Base-by-base conservation (phyloP, 1,284 basidiomycete genomes). In the Macrocystidia cucumis region DNA sequence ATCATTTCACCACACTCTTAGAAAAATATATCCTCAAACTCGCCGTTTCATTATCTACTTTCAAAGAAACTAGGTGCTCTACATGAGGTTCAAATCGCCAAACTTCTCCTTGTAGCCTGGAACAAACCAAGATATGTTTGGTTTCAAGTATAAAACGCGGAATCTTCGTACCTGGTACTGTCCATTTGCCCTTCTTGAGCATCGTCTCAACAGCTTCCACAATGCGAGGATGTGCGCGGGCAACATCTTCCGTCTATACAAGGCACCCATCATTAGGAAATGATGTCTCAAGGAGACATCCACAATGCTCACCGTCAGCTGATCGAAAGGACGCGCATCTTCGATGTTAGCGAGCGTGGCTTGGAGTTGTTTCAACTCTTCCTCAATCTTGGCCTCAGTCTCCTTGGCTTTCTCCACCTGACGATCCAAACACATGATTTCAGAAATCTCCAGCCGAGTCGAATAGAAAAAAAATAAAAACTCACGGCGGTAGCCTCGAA, bases 141-240 rank as follows among this genome's bases (percentile, higher is more conserved):
- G 27, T 6, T 35, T 41, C 32, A 16, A n/a, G 22, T 32, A 31
- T 9, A 26, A 17, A 12, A 21, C 7, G 9, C 12, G 17, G 12
- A n/a, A n/a, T 5, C 1, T 7, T 60, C 74, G 49, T 58, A 75
- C 90, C 90, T 52, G 92, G 91, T 40, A 96, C 91, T 56, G 85
- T 88, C 87, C 91, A 98, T 72, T 98, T 98, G 64, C 96, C 96
- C 73, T 98, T 96, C 78, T 89, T 85, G 54, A 98, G 63, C 92
- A 98, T 98, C 52, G 80, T 92, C 70, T 98, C 91, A 49, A 97
- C 90, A 32, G 90, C 81, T 65, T 96, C 81, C 35, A 74, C 67
- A 58, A 98, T 85, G 63, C 92, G 90, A 32, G 96, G 96, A 60
- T 93, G 86, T 34, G 96, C 95, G 45, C 83, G 73, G 48, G 85